phyloP scores from a whole-genome alignment of 2,329 filamentous ascomycete species.

The Periconia macrospinosa region DNA sequence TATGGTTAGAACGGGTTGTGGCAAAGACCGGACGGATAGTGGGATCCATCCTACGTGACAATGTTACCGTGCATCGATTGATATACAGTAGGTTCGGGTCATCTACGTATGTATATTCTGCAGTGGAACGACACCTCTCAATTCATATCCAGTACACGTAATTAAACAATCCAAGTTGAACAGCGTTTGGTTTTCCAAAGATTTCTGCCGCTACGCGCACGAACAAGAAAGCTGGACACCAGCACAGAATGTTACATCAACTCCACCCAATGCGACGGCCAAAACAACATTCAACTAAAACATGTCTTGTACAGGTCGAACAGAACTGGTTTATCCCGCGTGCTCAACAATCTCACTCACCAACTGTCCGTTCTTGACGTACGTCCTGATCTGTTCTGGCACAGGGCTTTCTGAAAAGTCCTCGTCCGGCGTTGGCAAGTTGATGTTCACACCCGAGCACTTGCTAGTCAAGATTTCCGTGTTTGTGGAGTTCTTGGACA shows the following conservation, averaged over 20 bases:
- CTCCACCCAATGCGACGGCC: constrained; percentile 22
- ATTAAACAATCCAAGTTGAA: not conserved
- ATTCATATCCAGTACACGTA: no score
- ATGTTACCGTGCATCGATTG: no score
- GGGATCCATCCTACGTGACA: no score
- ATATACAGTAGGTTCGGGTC: no score
- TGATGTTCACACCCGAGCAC: constrained; percentile 82
- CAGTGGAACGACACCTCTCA: no score
- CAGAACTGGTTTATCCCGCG: constrained; percentile 61
- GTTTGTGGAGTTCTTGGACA: constrained; percentile 74
- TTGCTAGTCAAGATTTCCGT: constrained; percentile 92
- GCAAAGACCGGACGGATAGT: no score
- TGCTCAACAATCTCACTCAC: constrained; percentile 96
- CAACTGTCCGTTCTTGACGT: constrained; percentile 73
- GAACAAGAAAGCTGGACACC: not conserved
- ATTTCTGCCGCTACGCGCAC: not conserved
- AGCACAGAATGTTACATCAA: constrained; percentile 3
- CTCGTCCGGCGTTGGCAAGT: constrained; percentile 70
- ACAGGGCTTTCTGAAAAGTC: constrained; percentile 87
- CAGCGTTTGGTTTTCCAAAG: not conserved
- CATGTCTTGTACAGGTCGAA: not conserved
- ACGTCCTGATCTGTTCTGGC: constrained; percentile 87
- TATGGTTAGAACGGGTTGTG: no score
- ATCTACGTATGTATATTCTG: no score
- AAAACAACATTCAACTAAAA: constrained; percentile 3